Conservation (phyloP, 441 rosid genomes). For the Kokia cookei region DNA sequence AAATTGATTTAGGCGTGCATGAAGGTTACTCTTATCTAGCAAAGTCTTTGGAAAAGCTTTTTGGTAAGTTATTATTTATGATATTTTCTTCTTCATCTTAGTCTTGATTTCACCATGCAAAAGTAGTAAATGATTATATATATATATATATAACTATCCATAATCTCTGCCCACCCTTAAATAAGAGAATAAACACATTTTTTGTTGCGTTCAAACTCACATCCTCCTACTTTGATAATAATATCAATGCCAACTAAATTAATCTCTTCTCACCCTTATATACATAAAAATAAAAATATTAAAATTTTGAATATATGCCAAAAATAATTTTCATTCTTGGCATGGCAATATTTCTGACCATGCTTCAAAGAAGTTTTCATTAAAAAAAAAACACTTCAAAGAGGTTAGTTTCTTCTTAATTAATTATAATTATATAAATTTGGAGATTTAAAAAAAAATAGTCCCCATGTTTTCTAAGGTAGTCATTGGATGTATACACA, state of each 20-base stretch:
- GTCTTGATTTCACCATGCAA: background rate
- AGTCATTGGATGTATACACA: background rate
- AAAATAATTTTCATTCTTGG: too few species aligned
- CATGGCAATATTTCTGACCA: too few species aligned
- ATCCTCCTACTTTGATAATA: rapidly evolving
- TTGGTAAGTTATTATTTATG: slow-evolving; percentile 24
- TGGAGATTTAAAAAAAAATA: background rate
- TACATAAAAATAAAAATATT: too few species aligned
- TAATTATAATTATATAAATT: background rate
- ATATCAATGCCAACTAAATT: too few species aligned
- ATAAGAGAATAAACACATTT: too few species aligned
- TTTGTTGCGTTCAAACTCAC: too few species aligned
- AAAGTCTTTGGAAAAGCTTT: slow-evolving; percentile 53
- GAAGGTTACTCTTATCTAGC: slow-evolving; percentile 47
- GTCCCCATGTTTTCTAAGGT: background rate
- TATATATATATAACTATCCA: too few species aligned
- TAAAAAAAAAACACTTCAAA: too few species aligned
- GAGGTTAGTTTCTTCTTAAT: background rate
- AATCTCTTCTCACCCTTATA: too few species aligned
- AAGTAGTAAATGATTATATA: too few species aligned
- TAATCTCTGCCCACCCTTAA: rapidly evolving
- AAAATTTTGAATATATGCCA: too few species aligned
- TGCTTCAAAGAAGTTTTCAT: too few species aligned
- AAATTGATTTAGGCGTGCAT: slow-evolving; percentile 59
- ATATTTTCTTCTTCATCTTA: background rate